Evolutionary conservation across 345 rosid genomes (phyloP), one percentile per base, ranked within the genome.

Genomic region (Eucalyptus cladocalyx): DNA sequence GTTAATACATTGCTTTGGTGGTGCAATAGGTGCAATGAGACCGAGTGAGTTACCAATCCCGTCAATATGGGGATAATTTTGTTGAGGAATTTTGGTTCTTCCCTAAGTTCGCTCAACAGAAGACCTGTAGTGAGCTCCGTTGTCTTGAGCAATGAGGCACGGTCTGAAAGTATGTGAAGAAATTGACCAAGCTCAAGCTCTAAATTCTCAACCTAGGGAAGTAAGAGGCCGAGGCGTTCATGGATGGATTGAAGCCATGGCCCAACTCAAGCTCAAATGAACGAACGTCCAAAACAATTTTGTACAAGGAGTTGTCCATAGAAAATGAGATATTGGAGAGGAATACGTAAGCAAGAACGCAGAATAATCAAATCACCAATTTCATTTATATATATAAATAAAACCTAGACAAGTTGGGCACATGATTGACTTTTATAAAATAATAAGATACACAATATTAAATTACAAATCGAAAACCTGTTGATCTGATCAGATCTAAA

Each of bases 201-300:
- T 19, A 53, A 53, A 21, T 53, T 53, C 11, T 53, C 58, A 53
- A 53, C 11, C 58, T 21, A 53, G 26, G 58, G 58, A 53, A 53
- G 58, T 0, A 21, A 0, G 1, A 53, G 58, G 58, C 58, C 2
- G 4, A 2, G 56, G 11, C 2, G 1, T 53, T 53, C 58, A 53
- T 53, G 26, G 58, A 53, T 53, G 26, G 5, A 53, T 53, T 21
- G 26, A 53, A 53, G 26, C 58, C 58, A 53, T 53, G 58, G 58
- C 11, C 58, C 58, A 53, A 53, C 58, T 53, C 0, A 26, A 21
- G 58, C 11, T 53, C 4, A 0, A 53, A 53, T 0, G 5, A 53
- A 21, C 2, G 5, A 53, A 19, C 0, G 58, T 53, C 58, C 58
- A 53, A 53, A 21, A 76, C 47, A 11, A 37, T 76, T 40, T 21